Evolutionary conservation across 2,329 filamentous ascomycete species (phyloP).

Genomic region (Monosporascus sp.): DNA sequence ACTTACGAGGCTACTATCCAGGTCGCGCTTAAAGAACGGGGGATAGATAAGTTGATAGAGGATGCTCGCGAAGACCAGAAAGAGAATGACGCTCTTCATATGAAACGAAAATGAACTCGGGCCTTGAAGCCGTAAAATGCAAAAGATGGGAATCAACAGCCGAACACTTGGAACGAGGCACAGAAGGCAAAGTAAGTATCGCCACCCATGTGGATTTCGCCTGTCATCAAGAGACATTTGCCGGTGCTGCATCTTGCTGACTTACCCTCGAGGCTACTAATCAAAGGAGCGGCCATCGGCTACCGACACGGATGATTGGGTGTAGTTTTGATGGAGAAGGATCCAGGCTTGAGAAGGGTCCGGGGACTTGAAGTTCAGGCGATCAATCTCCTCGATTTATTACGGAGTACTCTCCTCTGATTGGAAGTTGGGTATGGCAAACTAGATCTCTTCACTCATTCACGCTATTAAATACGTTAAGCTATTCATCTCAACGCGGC

Average conservation of each 20-base stretch:
- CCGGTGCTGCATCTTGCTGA: too few species aligned
- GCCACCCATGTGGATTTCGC: too few species aligned
- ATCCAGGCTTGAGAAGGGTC: background rate
- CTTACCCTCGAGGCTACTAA: background rate
- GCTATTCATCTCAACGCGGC: too few species aligned
- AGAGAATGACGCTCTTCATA: constrained; percentile 73
- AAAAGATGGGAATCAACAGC: too few species aligned
- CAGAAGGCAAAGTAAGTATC: too few species aligned
- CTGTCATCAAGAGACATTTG: too few species aligned
- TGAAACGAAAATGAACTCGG: constrained; percentile 39
- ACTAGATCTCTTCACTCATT: too few species aligned
- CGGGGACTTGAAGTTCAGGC: background rate
- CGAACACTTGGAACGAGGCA: too few species aligned
- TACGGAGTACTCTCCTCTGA: too few species aligned
- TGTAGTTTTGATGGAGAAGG: background rate
- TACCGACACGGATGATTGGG: background rate
- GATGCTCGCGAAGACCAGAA: constrained; percentile 86
- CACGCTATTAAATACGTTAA: too few species aligned
- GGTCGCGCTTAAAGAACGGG: constrained; percentile 80
- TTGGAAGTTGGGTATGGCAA: too few species aligned
- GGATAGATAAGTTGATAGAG: constrained; percentile 88
- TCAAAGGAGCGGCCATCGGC: background rate
- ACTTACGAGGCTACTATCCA: constrained; percentile 32
- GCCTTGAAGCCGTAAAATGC: too few species aligned
- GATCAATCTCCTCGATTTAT: background rate